These are phyloP conservation scores for Daldinia grandis DNA, from an alignment of 495 filamentous ascomycete genomes.

Conservation along the genomic window DNA sequence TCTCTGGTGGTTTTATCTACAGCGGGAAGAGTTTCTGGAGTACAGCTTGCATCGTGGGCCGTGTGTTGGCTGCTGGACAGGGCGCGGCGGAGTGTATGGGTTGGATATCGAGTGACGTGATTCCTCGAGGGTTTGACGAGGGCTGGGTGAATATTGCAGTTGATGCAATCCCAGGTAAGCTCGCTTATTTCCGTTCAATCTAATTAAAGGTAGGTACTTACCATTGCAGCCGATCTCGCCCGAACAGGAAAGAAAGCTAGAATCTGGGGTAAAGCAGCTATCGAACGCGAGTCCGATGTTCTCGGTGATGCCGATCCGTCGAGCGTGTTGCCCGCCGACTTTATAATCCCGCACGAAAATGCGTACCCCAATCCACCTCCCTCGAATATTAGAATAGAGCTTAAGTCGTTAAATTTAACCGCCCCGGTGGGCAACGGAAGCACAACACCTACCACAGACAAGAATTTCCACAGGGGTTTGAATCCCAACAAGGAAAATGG, in stretches of 20 bases:
- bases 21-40: conserved; percentile 81
- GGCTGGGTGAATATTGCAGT: conserved; percentile 72
- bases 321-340: conserved; percentile 64
- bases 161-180: conserved; percentile 59
- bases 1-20: conserved; percentile 83
- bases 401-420: conserved; percentile 55
- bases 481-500: conserved; percentile 46
- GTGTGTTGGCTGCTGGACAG: conserved; percentile 72
- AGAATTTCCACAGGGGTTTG: conserved; percentile 44
- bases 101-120: conserved; percentile 71
- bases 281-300: conserved; percentile 62
- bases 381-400: conserved; percentile 50
- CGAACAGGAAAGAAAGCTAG: conserved; percentile 56
- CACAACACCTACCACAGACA: conserved; percentile 48
- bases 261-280: conserved; percentile 55
- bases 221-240: conserved; percentile 49
- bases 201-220: conserved; percentile 14
- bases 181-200: background rate
- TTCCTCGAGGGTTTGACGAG: conserved; percentile 60
- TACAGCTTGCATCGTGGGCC: conserved; percentile 76
- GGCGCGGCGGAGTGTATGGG: conserved; percentile 79
- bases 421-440: conserved; percentile 47
- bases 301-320: conserved; percentile 59
- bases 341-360: conserved; percentile 63
- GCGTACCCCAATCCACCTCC: conserved; percentile 54